Conservation (phyloP, 192 early-diverging fungal genomes). For the Paraglomus brasilianum region DNA sequence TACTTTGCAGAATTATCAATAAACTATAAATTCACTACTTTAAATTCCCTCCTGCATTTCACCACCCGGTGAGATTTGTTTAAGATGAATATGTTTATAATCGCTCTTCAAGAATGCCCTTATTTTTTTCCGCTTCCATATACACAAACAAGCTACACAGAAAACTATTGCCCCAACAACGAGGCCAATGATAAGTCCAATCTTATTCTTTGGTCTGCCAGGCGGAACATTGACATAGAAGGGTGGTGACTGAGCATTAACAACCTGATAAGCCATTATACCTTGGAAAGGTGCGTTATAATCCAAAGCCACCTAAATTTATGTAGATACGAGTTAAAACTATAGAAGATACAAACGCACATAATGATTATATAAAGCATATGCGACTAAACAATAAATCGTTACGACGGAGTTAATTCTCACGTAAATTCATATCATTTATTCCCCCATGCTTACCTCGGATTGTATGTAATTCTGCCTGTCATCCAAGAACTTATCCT, state of each 20-base stretch:
- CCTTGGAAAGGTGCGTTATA: slow-evolving; percentile 55
- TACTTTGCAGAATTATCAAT: too few relatives aligned
- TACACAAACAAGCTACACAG: too few relatives aligned
- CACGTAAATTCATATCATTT: too few relatives aligned
- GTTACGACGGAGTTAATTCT: background rate
- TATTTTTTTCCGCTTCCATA: too few relatives aligned
- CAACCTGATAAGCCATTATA: slow-evolving; percentile 53
- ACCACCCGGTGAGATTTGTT: too few relatives aligned
- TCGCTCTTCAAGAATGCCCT: too few relatives aligned
- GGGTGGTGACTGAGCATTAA: slow-evolving; percentile 39
- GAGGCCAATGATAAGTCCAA: background rate
- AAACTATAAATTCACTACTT: too few relatives aligned
- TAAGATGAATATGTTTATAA: too few relatives aligned
- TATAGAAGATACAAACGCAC: too few relatives aligned
- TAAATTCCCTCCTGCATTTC: too few relatives aligned
- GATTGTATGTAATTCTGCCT: slow-evolving; percentile 47
- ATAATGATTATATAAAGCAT: background rate
- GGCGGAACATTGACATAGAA: slow-evolving; percentile 48
- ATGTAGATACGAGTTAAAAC: background rate
- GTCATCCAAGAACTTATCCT: slow-evolving; percentile 50
- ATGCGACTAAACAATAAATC: background rate
- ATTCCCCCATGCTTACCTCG: slow-evolving; percentile 39
- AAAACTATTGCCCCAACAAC: background rate
- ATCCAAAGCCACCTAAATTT: slow-evolving; percentile 47
- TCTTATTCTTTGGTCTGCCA: slow-evolving; percentile 39